Evolutionary conservation across 352 stramenopile species (phyloP), one percentile per base, ranked within the genome.

Genomic region (Phytophthora tentaculata): DNA sequence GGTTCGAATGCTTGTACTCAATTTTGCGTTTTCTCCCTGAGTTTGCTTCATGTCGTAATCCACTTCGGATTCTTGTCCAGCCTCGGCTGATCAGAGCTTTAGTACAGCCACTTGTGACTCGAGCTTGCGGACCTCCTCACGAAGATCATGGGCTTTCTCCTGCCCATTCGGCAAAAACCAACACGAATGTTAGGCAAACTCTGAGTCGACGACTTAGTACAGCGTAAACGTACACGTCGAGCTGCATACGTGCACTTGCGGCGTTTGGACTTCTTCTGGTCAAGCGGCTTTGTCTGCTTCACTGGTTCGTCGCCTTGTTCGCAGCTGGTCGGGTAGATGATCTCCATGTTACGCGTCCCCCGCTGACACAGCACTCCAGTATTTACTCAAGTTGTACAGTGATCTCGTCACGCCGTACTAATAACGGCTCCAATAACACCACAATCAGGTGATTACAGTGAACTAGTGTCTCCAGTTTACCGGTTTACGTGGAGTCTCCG

Each of bases 241-340:
- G 37, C 50, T 12, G 57, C 51, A 17, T 71, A 71, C 7, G 57
- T 71, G 16, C 43, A 67, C 16, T 71, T 62, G 13, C 51, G 44
- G 20, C 53, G 44, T 23, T 69, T 58, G 17, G 37, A 29, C 14
- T 43, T 26, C 23, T 51, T 52, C 56, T 48, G 19, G 19, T 32
- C 32, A 14, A 3, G 19, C 44, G 20, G 2, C 5, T 16, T 58
- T 3, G 20, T 29, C 50, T 56, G n/a, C 28, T 13, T 20, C 8
- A 45, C 13, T 20, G 45, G 10, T 12, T 54, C 20, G 2, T 41
- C 26, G 19, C 16, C 41, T 54, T 35, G 41, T n/a, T 37, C 28
- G 20, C 44, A 37, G 55, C 26, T 26, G 37, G 23, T 24, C 19
- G 41, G 12, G 16, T 12, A 37, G 17, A 14, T 53, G 35, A 29